Evolutionary conservation across 2,329 filamentous ascomycete species (phyloP).

Genomic region (Fusarium citri): DNA sequence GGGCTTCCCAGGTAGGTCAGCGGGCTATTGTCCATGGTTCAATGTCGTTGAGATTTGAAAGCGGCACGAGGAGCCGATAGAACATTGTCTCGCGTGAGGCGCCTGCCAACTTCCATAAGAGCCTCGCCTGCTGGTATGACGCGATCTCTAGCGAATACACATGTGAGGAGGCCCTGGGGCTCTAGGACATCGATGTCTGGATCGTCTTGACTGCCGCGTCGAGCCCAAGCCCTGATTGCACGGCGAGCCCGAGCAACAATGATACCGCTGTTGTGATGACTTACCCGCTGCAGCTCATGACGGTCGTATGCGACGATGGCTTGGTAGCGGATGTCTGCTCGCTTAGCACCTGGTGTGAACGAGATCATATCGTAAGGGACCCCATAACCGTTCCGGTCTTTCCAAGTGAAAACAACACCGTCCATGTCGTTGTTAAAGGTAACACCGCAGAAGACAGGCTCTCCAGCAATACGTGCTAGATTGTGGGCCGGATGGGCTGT

Average conservation of each 20-base stretch:
- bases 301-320: not conserved
- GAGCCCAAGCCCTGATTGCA: not conserved
- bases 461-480: too few species aligned
- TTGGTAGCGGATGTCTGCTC: not conserved
- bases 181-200: not conserved
- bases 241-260: not conserved
- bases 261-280: not conserved
- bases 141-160: not conserved
- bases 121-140: not conserved
- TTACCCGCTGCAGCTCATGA: not conserved
- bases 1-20: not conserved
- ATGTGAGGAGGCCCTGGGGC: too few species aligned
- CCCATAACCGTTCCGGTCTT: not conserved
- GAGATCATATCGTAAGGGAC: not conserved
- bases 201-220: not conserved
- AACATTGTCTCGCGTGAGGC: rapidly evolving
- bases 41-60: not conserved
- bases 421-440: not conserved
- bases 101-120: not conserved
- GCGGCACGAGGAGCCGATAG: not conserved
- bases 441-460: not conserved
- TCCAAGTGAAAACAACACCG: not conserved
- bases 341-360: not conserved
- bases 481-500: too few species aligned
- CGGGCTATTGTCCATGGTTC: not conserved